Conservation (phyloP, 345 rosid genomes). For the Linum usitatissimum region DNA sequence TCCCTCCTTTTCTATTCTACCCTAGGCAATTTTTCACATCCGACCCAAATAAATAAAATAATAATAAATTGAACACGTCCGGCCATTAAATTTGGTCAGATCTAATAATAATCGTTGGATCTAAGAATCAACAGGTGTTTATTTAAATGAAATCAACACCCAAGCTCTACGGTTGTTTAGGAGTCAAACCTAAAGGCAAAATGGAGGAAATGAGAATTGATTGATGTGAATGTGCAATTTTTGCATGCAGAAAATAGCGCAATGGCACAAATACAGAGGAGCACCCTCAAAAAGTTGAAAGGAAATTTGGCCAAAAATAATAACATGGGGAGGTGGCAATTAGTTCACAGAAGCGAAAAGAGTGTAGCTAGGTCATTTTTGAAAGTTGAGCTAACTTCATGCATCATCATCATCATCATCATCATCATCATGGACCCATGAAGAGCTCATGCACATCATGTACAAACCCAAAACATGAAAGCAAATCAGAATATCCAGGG, state of each 20-base stretch:
- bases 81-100: too few species aligned
- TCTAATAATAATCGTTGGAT: too few species aligned
- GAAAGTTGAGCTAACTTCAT: not conserved
- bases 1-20: conserved; percentile 11
- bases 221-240: conserved; percentile 10
- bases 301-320: conserved; percentile 8
- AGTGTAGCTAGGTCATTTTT: too few species aligned
- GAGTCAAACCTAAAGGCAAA: conserved; percentile 17
- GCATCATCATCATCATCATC: not conserved
- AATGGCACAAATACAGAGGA: conserved; percentile 1
- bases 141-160: too few species aligned
- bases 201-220: conserved; percentile 8
- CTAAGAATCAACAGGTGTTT: too few species aligned
- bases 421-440: conserved; percentile 16
- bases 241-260: conserved; percentile 33
- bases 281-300: conserved; percentile 24
- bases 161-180: too few species aligned
- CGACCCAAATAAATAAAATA: too few species aligned
- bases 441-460: conserved; percentile 7
- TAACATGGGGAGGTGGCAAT: too few species aligned
- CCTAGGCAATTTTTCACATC: too few species aligned
- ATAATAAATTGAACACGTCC: too few species aligned
- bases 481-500: conserved; percentile 19
- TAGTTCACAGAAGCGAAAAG: too few species aligned
- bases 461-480: conserved; percentile 4